Percentiles rank a stretch among this genome's conserved stretches.
Evolutionary conservation across 352 stramenopile species (phyloP).

Genomic region (Thalassiosira allenii): DNA sequence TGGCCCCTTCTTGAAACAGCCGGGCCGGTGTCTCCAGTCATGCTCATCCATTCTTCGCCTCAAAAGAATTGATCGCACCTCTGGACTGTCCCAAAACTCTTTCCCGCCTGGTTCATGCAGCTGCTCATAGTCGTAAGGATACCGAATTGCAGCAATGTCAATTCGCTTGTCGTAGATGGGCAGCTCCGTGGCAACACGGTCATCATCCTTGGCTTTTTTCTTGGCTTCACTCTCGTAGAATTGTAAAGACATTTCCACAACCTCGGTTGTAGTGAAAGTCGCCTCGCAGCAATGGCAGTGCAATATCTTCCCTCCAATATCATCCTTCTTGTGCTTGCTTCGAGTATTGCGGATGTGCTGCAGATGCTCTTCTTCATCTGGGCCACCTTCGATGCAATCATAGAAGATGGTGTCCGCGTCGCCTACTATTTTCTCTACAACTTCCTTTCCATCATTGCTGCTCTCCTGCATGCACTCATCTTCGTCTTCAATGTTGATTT

Average conservation of each 20-base stretch:
- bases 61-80: slow-evolving; percentile 5
- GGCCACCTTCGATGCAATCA: not conserved
- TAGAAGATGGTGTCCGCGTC: not conserved
- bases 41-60: not conserved
- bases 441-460: not conserved
- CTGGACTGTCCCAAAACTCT: not conserved
- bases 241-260: slow-evolving; percentile 13
- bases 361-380: not conserved
- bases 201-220: too few species aligned
- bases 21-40: slow-evolving; percentile 4
- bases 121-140: not conserved
- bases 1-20: slow-evolving; percentile 13
- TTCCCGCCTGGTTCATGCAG: not conserved
- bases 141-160: slow-evolving; percentile 7
- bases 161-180: not conserved
- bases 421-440: not conserved
- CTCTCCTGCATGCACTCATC: not conserved
- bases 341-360: slow-evolving; percentile 3
- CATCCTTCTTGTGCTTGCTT: not conserved
- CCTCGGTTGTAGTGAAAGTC: not conserved
- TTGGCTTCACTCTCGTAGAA: slow-evolving; percentile 4
- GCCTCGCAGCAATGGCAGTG: not conserved
- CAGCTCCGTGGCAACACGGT: not conserved
- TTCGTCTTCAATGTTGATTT: not conserved
- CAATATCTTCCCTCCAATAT: slow-evolving; percentile 7